Evolutionary conservation across 2,329 filamentous ascomycete species (phyloP).

Genomic region (Domatiomyces catenatus): DNA sequence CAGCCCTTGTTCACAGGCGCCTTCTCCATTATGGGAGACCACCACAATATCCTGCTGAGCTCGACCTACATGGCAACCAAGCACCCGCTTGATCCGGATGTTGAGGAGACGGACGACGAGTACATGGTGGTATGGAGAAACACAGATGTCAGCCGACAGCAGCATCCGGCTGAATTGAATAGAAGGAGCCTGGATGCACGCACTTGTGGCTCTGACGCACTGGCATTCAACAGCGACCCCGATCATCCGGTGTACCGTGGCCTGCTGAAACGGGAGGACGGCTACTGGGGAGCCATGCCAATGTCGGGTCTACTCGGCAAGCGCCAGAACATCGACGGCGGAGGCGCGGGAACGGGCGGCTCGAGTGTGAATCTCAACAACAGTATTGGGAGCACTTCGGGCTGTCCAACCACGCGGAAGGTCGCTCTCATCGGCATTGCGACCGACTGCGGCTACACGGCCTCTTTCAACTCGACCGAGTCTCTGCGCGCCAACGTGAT

Average conservation of each 20-base stretch:
- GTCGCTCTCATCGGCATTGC: slow-evolving; percentile 85
- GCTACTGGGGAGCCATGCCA: slow-evolving; percentile 45
- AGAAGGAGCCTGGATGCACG: slow-evolving; percentile 34
- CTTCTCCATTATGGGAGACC: slow-evolving; percentile 64
- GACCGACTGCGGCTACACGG: slow-evolving; percentile 80
- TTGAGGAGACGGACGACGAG: slow-evolving; percentile 44
- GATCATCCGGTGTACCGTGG: slow-evolving; percentile 49
- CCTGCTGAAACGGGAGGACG: slow-evolving; percentile 34
- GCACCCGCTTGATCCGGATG: slow-evolving; percentile 53
- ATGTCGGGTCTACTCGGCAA: slow-evolving; percentile 54
- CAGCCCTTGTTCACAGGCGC: slow-evolving; percentile 77
- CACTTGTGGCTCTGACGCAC: slow-evolving; percentile 57
- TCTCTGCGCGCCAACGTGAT: slow-evolving; percentile 64
- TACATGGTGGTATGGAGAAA: slow-evolving; percentile 87
- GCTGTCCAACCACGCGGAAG: slow-evolving; percentile 78
- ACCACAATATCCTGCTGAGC: slow-evolving; percentile 72
- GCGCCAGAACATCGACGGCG: slow-evolving; percentile 46
- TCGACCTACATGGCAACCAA: slow-evolving; percentile 59
- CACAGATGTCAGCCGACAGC: slow-evolving; percentile 54
- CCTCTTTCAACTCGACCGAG: slow-evolving; percentile 49
- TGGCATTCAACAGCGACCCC: slow-evolving; percentile 62
- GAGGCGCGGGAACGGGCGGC: slow-evolving; percentile 54
- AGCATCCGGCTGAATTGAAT: slow-evolving; percentile 46
- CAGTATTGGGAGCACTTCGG: slow-evolving; percentile 66
- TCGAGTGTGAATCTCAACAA: slow-evolving; percentile 61